Evolutionary conservation across 2,329 filamentous ascomycete genomes (phyloP).

Genomic region (Penicillium sp.): DNA sequence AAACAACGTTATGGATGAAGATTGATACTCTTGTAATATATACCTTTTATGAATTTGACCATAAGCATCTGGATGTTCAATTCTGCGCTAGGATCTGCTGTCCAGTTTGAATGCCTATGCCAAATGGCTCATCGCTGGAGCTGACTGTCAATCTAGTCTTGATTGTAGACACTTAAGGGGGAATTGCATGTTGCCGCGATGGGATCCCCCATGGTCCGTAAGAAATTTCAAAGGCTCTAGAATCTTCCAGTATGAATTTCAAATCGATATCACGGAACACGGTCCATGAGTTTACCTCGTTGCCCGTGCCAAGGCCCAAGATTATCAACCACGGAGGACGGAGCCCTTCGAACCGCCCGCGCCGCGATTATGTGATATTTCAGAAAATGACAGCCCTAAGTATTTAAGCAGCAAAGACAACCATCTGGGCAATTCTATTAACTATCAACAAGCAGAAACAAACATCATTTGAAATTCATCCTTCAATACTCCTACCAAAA

Average conservation of each 20-base stretch:
- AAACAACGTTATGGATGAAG: no score
- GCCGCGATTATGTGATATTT: not conserved
- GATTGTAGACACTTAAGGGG: not conserved
- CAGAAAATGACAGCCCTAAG: not conserved
- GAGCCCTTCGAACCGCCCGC: not conserved
- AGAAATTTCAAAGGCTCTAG: not conserved
- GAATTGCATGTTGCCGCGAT: not conserved
- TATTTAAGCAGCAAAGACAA: not conserved
- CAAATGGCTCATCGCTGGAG: not conserved
- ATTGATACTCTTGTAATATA: no score
- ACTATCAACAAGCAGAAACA: not conserved
- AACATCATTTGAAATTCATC: not conserved
- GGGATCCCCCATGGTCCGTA: not conserved
- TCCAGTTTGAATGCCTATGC: not conserved
- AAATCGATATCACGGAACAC: not conserved
- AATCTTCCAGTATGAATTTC: not conserved
- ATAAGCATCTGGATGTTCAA: no score
- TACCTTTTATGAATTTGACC: no score
- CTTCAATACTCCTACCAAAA: not conserved
- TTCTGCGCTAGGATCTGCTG: not conserved
- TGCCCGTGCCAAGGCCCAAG: not conserved
- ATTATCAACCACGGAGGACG: not conserved
- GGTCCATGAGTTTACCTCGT: not conserved
- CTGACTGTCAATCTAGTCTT: not conserved
- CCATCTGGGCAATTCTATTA: not conserved